Evolutionary conservation across 169 alveolate species (phyloP).

Genomic region (Cryptosporidium viatorum): DNA sequence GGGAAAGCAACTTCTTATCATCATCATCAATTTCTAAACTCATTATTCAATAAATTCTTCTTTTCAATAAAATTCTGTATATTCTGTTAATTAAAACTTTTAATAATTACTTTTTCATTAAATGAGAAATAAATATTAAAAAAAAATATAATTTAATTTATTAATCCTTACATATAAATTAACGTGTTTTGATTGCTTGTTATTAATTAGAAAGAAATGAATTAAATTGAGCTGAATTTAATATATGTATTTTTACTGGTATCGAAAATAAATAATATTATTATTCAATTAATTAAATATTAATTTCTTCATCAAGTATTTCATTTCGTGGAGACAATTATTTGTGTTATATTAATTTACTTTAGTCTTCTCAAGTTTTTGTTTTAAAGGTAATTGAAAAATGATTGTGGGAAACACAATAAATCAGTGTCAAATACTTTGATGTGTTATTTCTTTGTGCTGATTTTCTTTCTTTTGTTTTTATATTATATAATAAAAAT

Average conservation of each 20-base stretch:
- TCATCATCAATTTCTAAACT: constrained; percentile 18
- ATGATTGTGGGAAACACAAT: not conserved
- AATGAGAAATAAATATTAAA: not conserved
- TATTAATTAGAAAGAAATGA: not conserved
- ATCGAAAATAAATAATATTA: not conserved
- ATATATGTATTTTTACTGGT: not conserved
- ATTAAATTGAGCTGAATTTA: not conserved
- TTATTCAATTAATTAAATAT: not conserved
- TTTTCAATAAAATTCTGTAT: not conserved
- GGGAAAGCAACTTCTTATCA: not conserved
- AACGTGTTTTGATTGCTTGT: not conserved
- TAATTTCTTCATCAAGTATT: not conserved
- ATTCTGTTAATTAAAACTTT: not conserved
- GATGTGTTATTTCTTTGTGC: not conserved
- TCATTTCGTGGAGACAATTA: not conserved
- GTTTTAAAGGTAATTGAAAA: not conserved
- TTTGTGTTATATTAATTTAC: not conserved
- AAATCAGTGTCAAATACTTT: not conserved
- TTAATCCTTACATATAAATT: not conserved
- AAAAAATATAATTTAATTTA: not conserved
- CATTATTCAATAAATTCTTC: not conserved
- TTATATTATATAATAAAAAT: too few species aligned
- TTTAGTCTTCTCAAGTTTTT: not conserved
- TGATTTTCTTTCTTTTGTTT: not conserved
- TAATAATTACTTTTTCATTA: not conserved